Evolutionary conservation across 768 basidiomycete genomes (phyloP).

Genomic region (Mycena indigotica): DNA sequence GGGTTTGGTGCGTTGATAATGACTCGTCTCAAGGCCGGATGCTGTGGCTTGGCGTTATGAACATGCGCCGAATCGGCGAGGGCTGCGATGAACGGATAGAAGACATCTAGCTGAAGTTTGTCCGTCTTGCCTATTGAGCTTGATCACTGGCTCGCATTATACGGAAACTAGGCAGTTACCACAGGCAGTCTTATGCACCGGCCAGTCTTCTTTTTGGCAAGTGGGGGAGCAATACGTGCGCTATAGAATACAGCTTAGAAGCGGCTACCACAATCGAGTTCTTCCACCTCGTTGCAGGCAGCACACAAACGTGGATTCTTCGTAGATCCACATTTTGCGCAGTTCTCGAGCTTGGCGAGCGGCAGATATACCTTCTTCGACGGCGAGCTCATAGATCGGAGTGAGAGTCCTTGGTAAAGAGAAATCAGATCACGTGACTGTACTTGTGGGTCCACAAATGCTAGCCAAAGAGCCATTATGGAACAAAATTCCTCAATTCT

Average conservation of each 20-base stretch:
- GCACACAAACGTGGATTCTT: conserved; percentile 20
- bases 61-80: conserved; percentile 20
- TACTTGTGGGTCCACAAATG: no score
- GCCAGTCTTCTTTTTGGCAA: conserved; percentile 37
- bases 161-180: conserved; percentile 26
- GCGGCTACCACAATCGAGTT: neutral
- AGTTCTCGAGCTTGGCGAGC: conserved; percentile 21
- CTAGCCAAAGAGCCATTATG: no score
- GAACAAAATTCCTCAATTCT: neutral
- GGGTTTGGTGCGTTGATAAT: conserved; percentile 23
- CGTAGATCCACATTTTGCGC: conserved; percentile 17
- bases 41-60: conserved; percentile 16
- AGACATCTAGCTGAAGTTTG: conserved; percentile 33
- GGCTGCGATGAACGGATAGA: conserved; percentile 33
- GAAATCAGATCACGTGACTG: neutral
- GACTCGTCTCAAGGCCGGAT: conserved; percentile 19
- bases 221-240: conserved; percentile 34
- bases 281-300: conserved; percentile 25
- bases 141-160: neutral
- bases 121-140: conserved; percentile 36
- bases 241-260: conserved; percentile 9
- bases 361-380: conserved; percentile 24
- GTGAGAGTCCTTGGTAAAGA: neutral
- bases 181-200: conserved; percentile 31
- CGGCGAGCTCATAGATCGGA: neutral